Percentiles rank a stretch among this genome's conserved stretches.
phyloP scores from a whole-genome alignment of 2,329 filamentous ascomycete genomes.

The Coleophoma eucalyptorum region DNA sequence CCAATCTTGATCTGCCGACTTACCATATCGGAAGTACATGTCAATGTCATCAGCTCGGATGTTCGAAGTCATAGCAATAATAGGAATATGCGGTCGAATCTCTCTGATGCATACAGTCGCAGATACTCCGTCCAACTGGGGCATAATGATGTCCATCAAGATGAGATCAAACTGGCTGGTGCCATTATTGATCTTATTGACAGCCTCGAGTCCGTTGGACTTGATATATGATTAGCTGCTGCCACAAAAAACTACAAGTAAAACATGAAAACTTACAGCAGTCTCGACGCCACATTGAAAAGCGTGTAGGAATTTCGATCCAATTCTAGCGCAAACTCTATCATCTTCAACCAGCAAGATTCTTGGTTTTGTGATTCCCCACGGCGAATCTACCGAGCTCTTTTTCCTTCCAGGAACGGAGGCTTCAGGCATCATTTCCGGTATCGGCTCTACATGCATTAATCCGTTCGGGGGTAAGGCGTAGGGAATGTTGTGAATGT shows the following conservation, averaged over 20 bases:
- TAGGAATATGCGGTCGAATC: conserved; percentile 76
- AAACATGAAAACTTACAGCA: conserved; percentile 48
- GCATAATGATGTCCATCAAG: conserved; percentile 97
- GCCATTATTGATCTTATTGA: conserved; percentile 68
- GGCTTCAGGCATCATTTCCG: conserved; percentile 36
- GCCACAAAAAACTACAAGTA: background rate
- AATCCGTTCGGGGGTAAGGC: conserved; percentile 63
- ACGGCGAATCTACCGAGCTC: conserved; percentile 40
- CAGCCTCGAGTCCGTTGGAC: conserved; percentile 86
- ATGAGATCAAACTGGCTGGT: conserved; percentile 60
- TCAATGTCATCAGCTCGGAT: conserved; percentile 95
- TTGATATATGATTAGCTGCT: conserved; percentile 32
- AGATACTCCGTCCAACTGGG: conserved; percentile 88
- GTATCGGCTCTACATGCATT: conserved; percentile 40
- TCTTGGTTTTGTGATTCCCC: conserved; percentile 64
- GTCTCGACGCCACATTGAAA: conserved; percentile 66
- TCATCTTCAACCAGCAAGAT: conserved; percentile 90
- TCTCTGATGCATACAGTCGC: conserved; percentile 91
- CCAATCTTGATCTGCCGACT: conserved; percentile 30
- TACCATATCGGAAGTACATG: conserved; percentile 95
- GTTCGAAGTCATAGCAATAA: conserved; percentile 98
- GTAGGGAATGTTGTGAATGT: conserved; percentile 93
- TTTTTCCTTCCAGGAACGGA: conserved; percentile 36
- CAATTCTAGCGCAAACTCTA: conserved; percentile 63
- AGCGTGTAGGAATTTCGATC: conserved; percentile 61